Conservation (phyloP, 169 alveolate species). For the Plasmodium blacklocki region DNA sequence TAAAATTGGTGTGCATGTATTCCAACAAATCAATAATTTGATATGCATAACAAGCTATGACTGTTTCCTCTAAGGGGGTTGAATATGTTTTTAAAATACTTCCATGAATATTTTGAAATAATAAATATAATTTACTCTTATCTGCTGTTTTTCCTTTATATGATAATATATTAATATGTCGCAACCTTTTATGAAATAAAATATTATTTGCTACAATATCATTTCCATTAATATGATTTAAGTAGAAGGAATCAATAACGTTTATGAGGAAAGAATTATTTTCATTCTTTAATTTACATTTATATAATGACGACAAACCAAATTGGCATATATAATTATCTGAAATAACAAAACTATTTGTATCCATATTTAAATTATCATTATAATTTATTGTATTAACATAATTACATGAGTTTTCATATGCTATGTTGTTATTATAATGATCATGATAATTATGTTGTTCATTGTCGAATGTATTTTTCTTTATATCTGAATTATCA, state of each 20-base stretch:
- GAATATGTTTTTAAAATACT: slow-evolving; percentile 37
- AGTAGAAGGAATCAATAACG: slow-evolving; percentile 39
- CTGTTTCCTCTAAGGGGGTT: slow-evolving; percentile 53
- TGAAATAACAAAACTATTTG: slow-evolving; percentile 48
- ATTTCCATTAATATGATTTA: slow-evolving; percentile 53
- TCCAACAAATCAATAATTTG: slow-evolving; percentile 63
- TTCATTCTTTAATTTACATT: slow-evolving; percentile 51
- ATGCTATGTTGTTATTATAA: background rate
- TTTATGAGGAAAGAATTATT: slow-evolving; percentile 38
- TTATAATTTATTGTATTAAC: slow-evolving; percentile 63
- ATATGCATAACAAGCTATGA: slow-evolving; percentile 66
- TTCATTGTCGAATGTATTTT: background rate
- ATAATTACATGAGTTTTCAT: background rate
- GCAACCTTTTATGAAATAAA: slow-evolving; percentile 53
- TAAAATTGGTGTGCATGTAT: slow-evolving; percentile 64
- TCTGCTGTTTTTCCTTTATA: slow-evolving; percentile 75
- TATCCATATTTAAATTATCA: slow-evolving; percentile 49
- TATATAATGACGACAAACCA: slow-evolving; percentile 39
- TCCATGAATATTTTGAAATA: slow-evolving; percentile 60
- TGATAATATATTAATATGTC: slow-evolving; percentile 62
- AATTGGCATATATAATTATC: slow-evolving; percentile 41
- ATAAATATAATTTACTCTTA: slow-evolving; percentile 33
- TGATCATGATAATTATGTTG: background rate
- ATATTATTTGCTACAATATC: slow-evolving; percentile 68
- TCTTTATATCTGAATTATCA: slow-evolving; percentile 47